These are phyloP conservation scores for Graphilbum fragrans DNA, from an alignment of 2,329 filamentous ascomycete genomes.

Conservation along the genomic window DNA sequence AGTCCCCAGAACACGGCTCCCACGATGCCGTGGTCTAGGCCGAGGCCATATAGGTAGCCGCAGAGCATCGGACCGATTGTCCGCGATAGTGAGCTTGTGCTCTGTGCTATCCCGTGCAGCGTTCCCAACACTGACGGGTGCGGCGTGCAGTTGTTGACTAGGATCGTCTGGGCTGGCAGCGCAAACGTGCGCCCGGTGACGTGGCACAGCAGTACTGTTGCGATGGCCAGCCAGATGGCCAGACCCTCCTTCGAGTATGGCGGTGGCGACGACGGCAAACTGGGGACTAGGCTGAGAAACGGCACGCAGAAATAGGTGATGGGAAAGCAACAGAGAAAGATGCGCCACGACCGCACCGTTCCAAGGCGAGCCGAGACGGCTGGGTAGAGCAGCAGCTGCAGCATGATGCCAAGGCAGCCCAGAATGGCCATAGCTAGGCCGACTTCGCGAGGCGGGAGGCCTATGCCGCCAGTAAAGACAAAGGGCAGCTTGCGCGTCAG, in stretches of 20 bases:
- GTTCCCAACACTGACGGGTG: conserved; percentile 44
- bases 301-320: conserved; percentile 58
- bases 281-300: conserved; percentile 57
- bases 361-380: conserved; percentile 53
- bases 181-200: conserved; percentile 63
- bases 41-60: conserved; percentile 48
- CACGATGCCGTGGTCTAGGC: conserved; percentile 42
- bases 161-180: conserved; percentile 43
- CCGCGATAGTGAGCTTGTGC: conserved; percentile 42
- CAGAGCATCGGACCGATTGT: conserved; percentile 49
- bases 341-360: conserved; percentile 53
- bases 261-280: conserved; percentile 28
- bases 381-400: conserved; percentile 65
- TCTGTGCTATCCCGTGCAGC: conserved; percentile 45
- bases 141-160: conserved; percentile 49
- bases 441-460: conserved; percentile 57
- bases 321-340: conserved; percentile 60
- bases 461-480: conserved; percentile 62
- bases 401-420: conserved; percentile 59
- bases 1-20: conserved; percentile 48
- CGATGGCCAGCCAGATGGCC: conserved; percentile 53
- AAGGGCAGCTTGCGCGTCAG: conserved; percentile 35
- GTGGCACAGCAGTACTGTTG: conserved; percentile 51
- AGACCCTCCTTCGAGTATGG: conserved; percentile 40
- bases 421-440: conserved; percentile 70